Evolutionary conservation across 371 early-diverging fungal genomes (phyloP), one percentile per base, ranked within the genome.

Genomic region (Thermomucor indicae-seudaticae): DNA sequence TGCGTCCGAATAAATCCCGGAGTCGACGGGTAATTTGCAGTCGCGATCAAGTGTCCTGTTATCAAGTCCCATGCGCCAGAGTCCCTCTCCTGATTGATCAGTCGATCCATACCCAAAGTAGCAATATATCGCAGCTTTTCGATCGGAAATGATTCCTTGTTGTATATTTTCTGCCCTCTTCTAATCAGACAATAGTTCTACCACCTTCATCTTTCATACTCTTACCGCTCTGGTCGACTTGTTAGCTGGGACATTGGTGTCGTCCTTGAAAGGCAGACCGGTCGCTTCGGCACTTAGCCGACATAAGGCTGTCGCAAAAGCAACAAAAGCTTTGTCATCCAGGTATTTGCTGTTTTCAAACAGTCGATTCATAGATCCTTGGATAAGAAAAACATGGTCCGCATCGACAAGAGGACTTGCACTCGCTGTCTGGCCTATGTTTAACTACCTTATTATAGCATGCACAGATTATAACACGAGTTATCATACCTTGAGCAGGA

Each of bases 131-230:
- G 81, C 47, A 98, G 62, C 63, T 92, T 90, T 24, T 85, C 82
- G 10, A 96, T 67, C 0, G 96, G 89, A 76, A 93, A 95, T 12
- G 89, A 83, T 55, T 83, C 84, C 29, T 85, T 86, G 37, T 92
- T 81, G 14, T 78, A 72, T 6, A 77, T 64, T 72, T 75, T 84
- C 79, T 81, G 60, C 22, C 27, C 38, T 29, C 16, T 10, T 2
- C 14, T 16, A 31, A 14, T 29, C 16, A 27, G 2, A 0, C 6
- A 11, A 31, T 49, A 37, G 7, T n/a, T 19, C 11, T n/a, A 12
- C 20, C 2, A 31, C 10, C n/a, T 29, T 16, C 14, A 27, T 23
- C 1, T 27, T 11, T 44, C 8, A 31, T 44, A 23, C n/a, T 49
- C 67, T 63, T 70, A 73, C 74, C 6, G 60, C 53, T 43, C 67